These are phyloP conservation scores for Lasiosphaeria hispida DNA, from an alignment of 495 filamentous ascomycete genomes.

Conservation along the genomic window DNA sequence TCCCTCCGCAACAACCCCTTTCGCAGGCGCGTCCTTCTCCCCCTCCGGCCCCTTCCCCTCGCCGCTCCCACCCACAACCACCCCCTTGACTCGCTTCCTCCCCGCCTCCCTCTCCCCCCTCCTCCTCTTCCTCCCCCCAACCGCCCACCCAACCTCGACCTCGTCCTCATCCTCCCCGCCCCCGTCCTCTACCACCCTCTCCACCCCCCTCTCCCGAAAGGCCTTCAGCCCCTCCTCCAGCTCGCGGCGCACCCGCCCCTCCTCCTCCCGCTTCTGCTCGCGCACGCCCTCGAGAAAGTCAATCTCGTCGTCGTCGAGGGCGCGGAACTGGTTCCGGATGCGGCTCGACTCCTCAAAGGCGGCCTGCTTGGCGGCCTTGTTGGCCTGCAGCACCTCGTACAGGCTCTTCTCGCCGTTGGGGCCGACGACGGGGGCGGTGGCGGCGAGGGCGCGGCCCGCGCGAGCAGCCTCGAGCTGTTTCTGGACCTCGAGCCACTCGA, in stretches of 20 bases:
- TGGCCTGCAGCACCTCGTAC: slow-evolving; percentile 84
- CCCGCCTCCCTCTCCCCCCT: slow-evolving; percentile 14
- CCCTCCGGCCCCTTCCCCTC: slow-evolving; percentile 15
- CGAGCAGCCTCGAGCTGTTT: slow-evolving; percentile 64
- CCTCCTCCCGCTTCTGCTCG: slow-evolving; percentile 65
- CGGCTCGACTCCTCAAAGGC: slow-evolving; percentile 88
- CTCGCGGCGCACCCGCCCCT: slow-evolving; percentile 70
- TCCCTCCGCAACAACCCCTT: slow-evolving; percentile 2
- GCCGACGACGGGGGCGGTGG: slow-evolving; percentile 49
- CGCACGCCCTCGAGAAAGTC: slow-evolving; percentile 83
- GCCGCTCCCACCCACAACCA: slow-evolving; percentile 10
- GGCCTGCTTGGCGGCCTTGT: slow-evolving; percentile 96
- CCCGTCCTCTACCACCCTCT: slow-evolving; percentile 23
- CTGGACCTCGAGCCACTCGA: slow-evolving; percentile 70
- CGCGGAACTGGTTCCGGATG: slow-evolving; percentile 90
- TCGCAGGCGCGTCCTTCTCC: slow-evolving; percentile 19
- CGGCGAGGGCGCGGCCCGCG: slow-evolving; percentile 57
- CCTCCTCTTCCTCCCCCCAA: slow-evolving; percentile 25
- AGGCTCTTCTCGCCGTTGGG: slow-evolving; percentile 65
- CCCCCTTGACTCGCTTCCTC: slow-evolving; percentile 8
- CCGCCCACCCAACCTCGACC: slow-evolving; percentile 21
- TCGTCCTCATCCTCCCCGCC: slow-evolving; percentile 27
- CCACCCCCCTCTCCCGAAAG: slow-evolving; percentile 56
- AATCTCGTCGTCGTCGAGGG: slow-evolving; percentile 89
- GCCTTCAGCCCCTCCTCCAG: slow-evolving; percentile 67